Conservation (phyloP, 768 basidiomycete genomes). For the Boletellus sp. region DNA sequence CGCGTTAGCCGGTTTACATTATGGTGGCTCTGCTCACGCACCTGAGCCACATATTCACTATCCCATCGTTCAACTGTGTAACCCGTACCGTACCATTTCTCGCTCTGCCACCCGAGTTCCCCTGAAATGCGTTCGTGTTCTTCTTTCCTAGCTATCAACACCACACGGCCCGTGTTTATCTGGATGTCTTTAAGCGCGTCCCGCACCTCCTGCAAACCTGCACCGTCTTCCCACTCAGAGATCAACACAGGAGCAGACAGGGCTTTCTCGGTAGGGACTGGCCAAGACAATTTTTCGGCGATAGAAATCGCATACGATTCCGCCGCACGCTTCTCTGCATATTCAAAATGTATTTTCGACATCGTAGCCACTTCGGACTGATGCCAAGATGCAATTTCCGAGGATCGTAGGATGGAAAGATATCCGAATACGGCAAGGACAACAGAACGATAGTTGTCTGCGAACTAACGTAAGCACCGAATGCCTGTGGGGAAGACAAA, state of each 20-base stretch:
- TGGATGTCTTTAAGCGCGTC: slow-evolving; percentile 59
- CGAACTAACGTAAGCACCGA: slow-evolving; percentile 1
- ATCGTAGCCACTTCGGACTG: slow-evolving; percentile 76
- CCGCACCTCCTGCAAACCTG: slow-evolving; percentile 49
- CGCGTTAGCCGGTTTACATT: neutral
- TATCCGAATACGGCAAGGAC: slow-evolving; percentile 76
- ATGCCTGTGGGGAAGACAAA: neutral
- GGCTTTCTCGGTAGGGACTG: slow-evolving; percentile 73
- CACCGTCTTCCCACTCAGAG: slow-evolving; percentile 65
- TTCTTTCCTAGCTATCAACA: slow-evolving; percentile 75
- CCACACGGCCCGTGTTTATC: slow-evolving; percentile 59
- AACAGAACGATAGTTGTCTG: slow-evolving; percentile 69
- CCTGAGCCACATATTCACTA: slow-evolving; percentile 56
- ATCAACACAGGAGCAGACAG: slow-evolving; percentile 68
- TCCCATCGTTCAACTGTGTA: slow-evolving; percentile 76
- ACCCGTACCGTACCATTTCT: slow-evolving; percentile 91
- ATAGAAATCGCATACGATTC: slow-evolving; percentile 78
- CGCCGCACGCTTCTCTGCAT: slow-evolving; percentile 78
- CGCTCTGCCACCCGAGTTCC: slow-evolving; percentile 59
- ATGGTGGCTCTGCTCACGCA: slow-evolving; percentile 18
- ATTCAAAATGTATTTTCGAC: slow-evolving; percentile 74
- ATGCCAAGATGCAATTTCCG: slow-evolving; percentile 57
- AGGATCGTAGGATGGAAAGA: slow-evolving; percentile 61
- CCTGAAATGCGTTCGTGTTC: slow-evolving; percentile 53
- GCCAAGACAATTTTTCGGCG: slow-evolving; percentile 72